Conservation (phyloP, 768 basidiomycete genomes). For the Thelephora ganbajun region DNA sequence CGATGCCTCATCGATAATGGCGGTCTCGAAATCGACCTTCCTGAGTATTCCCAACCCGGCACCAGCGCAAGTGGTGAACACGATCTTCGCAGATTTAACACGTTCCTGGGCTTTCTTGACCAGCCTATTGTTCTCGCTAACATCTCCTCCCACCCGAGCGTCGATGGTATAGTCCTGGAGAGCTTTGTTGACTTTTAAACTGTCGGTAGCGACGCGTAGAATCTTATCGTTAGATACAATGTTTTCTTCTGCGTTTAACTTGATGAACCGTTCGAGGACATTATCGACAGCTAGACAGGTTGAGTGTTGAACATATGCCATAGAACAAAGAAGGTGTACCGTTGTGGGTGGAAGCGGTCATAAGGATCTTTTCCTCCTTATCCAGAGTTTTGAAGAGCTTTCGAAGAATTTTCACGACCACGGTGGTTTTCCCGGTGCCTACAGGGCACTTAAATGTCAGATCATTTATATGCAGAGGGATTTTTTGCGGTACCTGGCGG, state of each 20-base stretch:
- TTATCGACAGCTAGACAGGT: conserved; percentile 47
- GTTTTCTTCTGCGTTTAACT: conserved; percentile 25
- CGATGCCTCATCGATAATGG: conserved; percentile 57
- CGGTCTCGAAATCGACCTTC: conserved; percentile 42
- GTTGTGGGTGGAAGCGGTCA: conserved; percentile 63
- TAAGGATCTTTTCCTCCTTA: conserved; percentile 35
- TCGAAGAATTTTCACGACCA: conserved; percentile 46
- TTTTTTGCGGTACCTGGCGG: conserved; percentile 34
- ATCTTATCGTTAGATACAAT: conserved; percentile 42
- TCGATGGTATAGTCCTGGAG: conserved; percentile 50
- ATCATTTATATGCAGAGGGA: background rate
- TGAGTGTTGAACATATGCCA: background rate
- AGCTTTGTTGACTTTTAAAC: conserved; percentile 42
- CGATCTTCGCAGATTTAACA: conserved; percentile 38
- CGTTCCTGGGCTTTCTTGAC: conserved; percentile 46
- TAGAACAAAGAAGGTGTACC: conserved; percentile 20
- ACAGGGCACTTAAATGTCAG: background rate
- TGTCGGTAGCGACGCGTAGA: conserved; percentile 56
- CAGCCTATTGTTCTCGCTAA: conserved; percentile 42
- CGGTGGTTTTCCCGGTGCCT: conserved; percentile 66
- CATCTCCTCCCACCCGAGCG: conserved; percentile 47
- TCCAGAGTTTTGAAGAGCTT: conserved; percentile 21
- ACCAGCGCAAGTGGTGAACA: conserved; percentile 57
- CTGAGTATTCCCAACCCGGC: conserved; percentile 46
- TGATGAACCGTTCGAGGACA: conserved; percentile 48